Evolutionary conservation across 139 green algal species (phyloP).

Genomic region (Monoraphidium neglectum): DNA sequence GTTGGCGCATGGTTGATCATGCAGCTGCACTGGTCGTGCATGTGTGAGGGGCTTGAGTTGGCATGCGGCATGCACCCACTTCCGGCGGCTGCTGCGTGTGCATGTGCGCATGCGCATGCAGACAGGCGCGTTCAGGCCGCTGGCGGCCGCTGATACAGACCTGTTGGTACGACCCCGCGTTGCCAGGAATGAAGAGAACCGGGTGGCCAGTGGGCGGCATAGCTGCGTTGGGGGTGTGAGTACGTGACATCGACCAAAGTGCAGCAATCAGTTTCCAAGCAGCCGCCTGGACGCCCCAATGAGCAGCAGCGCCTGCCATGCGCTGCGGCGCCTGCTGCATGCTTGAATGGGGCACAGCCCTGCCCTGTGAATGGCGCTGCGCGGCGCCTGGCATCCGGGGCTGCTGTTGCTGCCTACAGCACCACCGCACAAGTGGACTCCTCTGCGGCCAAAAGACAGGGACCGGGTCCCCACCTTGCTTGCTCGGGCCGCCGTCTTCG

Average conservation of each 20-base stretch:
- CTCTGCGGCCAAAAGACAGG: not conserved
- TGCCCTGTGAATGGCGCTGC: not conserved
- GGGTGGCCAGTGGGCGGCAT: not conserved
- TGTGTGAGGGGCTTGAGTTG: not conserved
- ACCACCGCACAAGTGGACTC: not conserved
- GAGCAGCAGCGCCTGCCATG: not conserved
- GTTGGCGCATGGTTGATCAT: not conserved
- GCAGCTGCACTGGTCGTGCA: not conserved
- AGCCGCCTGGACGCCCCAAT: not conserved
- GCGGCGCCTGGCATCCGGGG: not conserved
- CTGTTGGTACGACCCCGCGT: constrained; percentile 11
- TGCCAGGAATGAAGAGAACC: constrained; percentile 2
- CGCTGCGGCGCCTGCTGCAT: not conserved
- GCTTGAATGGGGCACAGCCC: not conserved
- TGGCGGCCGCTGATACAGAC: not conserved
- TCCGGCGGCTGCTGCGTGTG: not conserved
- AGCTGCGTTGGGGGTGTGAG: not conserved
- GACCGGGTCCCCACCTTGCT: not conserved
- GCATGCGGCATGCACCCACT: not conserved
- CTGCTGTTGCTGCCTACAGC: not conserved
- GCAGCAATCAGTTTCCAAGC: not conserved
- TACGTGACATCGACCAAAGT: not conserved
- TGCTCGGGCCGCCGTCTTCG: not conserved
- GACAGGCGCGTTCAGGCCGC: not conserved
- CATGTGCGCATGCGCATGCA: not conserved